Percentiles rank a stretch among this genome's conserved stretches.
Evolutionary conservation across 2,329 filamentous ascomycete genomes (phyloP).

Genomic region (Epichloe glyceriae): DNA sequence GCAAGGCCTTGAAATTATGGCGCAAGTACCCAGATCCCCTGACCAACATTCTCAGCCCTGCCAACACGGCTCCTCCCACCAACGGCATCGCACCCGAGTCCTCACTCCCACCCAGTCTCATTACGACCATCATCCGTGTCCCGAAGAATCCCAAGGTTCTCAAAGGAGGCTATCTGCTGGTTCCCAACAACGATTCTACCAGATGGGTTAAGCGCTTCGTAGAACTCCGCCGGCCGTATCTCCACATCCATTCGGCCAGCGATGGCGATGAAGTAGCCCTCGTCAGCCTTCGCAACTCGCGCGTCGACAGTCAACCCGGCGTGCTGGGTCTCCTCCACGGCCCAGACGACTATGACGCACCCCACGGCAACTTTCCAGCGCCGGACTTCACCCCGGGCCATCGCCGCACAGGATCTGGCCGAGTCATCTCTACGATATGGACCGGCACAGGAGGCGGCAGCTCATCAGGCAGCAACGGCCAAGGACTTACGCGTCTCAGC

Average conservation of each 20-base stretch:
- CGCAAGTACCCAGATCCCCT: conserved; percentile 43
- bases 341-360: conserved; percentile 25
- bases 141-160: conserved; percentile 70
- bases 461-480: conserved; percentile 9
- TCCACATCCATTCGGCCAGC: conserved; percentile 75
- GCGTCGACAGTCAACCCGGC: conserved; percentile 86
- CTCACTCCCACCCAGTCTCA: conserved; percentile 46
- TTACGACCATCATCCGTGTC: conserved; percentile 64
- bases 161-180: conserved; percentile 79
- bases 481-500: conserved; percentile 39
- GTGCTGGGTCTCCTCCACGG: conserved; percentile 63
- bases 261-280: conserved; percentile 85
- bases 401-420: conserved; percentile 35
- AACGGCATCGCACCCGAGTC: conserved; percentile 42
- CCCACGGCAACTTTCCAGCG: conserved; percentile 18
- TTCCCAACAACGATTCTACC: conserved; percentile 67
- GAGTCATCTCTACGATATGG: conserved; percentile 43
- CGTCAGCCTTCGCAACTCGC: conserved; percentile 75
- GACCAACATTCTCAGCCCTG: conserved; percentile 40
- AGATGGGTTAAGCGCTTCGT: conserved; percentile 89
- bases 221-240: conserved; percentile 79
- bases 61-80: conserved; percentile 55
- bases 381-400: conserved; percentile 32
- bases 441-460: conserved; percentile 28
- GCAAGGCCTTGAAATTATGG: conserved; percentile 53